Evolutionary conservation across 805 yeast genomes (phyloP), one percentile per base, ranked within the genome.

Genomic region (Kazachstania martiniae): DNA sequence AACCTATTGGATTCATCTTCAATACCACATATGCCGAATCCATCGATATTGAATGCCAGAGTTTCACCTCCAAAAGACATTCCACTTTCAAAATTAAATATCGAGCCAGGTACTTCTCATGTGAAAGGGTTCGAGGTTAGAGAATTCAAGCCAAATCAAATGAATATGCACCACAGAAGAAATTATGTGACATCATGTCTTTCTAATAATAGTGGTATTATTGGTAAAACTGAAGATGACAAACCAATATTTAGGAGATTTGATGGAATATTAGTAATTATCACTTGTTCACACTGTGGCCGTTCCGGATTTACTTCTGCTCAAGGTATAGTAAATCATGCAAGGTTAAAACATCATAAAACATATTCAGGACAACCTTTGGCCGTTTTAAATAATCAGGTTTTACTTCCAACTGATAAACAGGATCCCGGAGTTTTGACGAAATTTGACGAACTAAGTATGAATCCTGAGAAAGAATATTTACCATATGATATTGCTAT

Each of bases 261-360:
- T 4, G 91, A 82, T 51, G 87, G 87, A 2, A 63, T 77, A 1
- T 56, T 78, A 14, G 85, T 82, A 2, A 64, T 74, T 30, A 62
- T 82, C 23, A 74, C 73, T 7, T 82, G 94, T 51, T 71, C 75
- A 1, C 69, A 66, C 31, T 82, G 94, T 54, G 67, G 63, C 8
- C 54, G 87, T 32, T 66, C 74, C 26, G 81, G 79, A 39, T 82
- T 82, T 47, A 75, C 83, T 7, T 72, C 81, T 10, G 83, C 86
- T 0, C 91, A 82, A 49, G 91, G 91, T 12, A 79, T 82, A 43
- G 65, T 80, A 23, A 82, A 80, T 51, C 93, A 82, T 52, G 71
- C 79, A 33, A 63, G 91, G 37, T 66, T 78, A 17, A 80, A 86
- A 7, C 93, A 82, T 51, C 60, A 71, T n/a, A 71, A 68, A 34